Evolutionary conservation across 202 grass and related monocot genomes (phyloP).

Genomic region (Elaeis oleifera): DNA sequence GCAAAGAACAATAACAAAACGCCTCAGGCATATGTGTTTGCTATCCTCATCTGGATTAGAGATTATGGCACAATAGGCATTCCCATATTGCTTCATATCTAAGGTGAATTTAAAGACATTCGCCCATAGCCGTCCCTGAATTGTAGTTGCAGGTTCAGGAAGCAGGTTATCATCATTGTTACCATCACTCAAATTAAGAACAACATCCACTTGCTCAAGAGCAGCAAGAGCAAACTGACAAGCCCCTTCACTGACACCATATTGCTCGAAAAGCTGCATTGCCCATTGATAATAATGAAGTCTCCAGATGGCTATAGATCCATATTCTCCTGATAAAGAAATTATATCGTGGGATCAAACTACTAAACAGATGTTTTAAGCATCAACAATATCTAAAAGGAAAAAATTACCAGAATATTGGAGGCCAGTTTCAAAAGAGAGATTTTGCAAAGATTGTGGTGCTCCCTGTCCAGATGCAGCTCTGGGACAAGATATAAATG

Average conservation of each 20-base stretch:
- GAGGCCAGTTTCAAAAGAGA: conserved; percentile 70
- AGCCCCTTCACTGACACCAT: conserved; percentile 66
- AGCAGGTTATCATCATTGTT: conserved; percentile 31
- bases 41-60: conserved; percentile 84
- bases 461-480: conserved; percentile 62
- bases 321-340: conserved; percentile 46
- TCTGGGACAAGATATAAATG: conserved; percentile 37
- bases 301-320: conserved; percentile 56
- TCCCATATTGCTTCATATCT: conserved; percentile 71
- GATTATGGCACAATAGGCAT: conserved; percentile 84
- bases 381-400: conserved; percentile 13
- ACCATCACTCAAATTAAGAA: conserved; percentile 37
- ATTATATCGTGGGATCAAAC: conserved; percentile 9
- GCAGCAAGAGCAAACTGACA: conserved; percentile 90
- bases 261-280: conserved; percentile 84
- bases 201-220: conserved; percentile 72
- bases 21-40: conserved; percentile 86
- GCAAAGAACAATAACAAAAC: conserved; percentile 90
- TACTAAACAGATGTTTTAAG: conserved; percentile 5
- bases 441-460: conserved; percentile 54
- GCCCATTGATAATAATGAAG: conserved; percentile 92
- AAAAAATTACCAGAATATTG: conserved; percentile 53
- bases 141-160: conserved; percentile 42
- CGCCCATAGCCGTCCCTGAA: conserved; percentile 72
- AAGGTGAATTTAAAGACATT: conserved; percentile 87